phyloP scores from a whole-genome alignment of 495 filamentous ascomycete genomes.

The Trichoderma asperelloides region DNA sequence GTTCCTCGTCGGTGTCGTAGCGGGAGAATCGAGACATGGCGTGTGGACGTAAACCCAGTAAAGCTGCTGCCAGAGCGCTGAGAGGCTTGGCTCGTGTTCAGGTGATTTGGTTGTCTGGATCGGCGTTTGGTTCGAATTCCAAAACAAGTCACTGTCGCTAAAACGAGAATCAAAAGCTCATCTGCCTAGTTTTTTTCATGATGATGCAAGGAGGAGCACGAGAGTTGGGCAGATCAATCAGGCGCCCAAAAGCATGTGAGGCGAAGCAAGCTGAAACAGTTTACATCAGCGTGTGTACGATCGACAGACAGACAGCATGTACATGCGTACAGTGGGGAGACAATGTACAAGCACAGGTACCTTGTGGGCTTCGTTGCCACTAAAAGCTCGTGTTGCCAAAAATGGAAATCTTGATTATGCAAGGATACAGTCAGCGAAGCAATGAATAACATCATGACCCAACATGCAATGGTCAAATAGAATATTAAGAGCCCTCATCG shows the following conservation, averaged over 20 bases:
- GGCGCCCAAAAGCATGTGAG: not conserved
- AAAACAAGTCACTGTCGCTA: not conserved
- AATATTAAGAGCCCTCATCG: too few species aligned
- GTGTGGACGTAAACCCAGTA: not conserved
- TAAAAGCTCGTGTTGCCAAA: too few species aligned
- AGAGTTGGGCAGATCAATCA: not conserved
- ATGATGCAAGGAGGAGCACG: not conserved
- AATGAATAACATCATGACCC: too few species aligned
- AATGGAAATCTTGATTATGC: too few species aligned
- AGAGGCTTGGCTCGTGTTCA: too few species aligned
- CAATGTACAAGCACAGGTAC: too few species aligned
- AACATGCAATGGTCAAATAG: too few species aligned
- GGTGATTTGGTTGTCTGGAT: too few species aligned
- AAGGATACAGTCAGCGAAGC: too few species aligned
- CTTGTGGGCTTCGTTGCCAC: too few species aligned
- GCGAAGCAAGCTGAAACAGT: not conserved
- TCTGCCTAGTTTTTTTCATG: not conserved
- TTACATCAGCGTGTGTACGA: not conserved
- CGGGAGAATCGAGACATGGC: slow-evolving; percentile 35
- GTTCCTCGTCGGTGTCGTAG: slow-evolving; percentile 39
- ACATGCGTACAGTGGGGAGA: too few species aligned
- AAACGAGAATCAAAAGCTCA: not conserved
- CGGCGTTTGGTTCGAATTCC: not conserved
- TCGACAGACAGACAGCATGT: too few species aligned
- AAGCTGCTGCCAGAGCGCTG: not conserved